Percentiles rank a stretch among this genome's conserved stretches.
phyloP scores from a whole-genome alignment of 352 stramenopile genomes.

The Globisporangium sylvaticum region DNA sequence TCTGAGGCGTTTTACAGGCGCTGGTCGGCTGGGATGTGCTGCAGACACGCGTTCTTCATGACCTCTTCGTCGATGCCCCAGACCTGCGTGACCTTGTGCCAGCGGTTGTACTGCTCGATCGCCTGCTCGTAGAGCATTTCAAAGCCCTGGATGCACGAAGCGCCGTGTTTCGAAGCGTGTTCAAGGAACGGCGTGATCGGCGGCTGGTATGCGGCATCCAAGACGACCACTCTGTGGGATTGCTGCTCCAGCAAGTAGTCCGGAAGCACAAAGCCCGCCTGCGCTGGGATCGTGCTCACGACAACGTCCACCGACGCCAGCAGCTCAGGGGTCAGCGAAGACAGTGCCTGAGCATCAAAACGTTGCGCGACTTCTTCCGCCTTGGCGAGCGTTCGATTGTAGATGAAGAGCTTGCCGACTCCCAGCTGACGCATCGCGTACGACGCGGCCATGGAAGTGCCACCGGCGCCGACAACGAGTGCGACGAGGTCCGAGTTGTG shows the following conservation, averaged over 20 bases:
- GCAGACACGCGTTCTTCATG: conserved; percentile 54
- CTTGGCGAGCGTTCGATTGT: conserved; percentile 94
- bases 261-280: conserved; percentile 79
- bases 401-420: conserved; percentile 87
- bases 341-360: conserved; percentile 83
- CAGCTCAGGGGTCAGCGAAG: conserved; percentile 42
- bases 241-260: conserved; percentile 50
- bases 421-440: conserved; percentile 91
- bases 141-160: conserved; percentile 91
- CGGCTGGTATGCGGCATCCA: conserved; percentile 98
- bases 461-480: conserved; percentile 90
- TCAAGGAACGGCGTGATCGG: conserved; percentile 91
- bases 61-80: conserved; percentile 42
- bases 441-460: conserved; percentile 93
- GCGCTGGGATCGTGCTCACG: conserved; percentile 93
- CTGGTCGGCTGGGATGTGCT: conserved; percentile 49
- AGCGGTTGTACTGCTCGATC: conserved; percentile 95
- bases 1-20: conserved; percentile 24
- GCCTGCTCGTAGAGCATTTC: conserved; percentile 99
- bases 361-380: conserved; percentile 83
- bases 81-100: conserved; percentile 69
- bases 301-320: conserved; percentile 83
- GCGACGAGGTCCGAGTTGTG: conserved; percentile 31
- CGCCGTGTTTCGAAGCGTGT: conserved; percentile 85
- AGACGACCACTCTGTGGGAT: conserved; percentile 74